Evolutionary conservation across 495 filamentous ascomycete species (phyloP).

Genomic region (Talaromyces wortmannii): DNA sequence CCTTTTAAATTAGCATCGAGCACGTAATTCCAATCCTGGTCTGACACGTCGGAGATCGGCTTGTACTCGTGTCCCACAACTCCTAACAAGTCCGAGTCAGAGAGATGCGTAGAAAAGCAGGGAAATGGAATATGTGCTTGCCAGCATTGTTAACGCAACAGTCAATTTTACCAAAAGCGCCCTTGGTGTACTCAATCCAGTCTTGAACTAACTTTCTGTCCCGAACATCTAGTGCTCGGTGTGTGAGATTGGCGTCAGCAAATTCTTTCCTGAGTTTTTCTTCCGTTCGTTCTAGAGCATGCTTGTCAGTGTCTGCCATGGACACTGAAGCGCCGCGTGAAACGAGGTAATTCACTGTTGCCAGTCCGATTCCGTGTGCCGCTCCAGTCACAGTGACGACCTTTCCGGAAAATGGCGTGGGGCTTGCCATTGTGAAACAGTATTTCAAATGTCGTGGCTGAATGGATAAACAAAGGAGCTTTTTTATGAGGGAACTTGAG

Average conservation of each 20-base stretch:
- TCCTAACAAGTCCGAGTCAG: no score
- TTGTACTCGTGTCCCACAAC: conserved; percentile 28
- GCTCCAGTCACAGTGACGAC: conserved; percentile 46
- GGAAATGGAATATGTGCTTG: no score
- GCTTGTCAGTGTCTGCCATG: conserved; percentile 40
- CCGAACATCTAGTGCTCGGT: no score
- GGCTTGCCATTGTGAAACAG: not conserved
- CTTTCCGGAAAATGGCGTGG: not conserved
- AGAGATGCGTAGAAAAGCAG: no score
- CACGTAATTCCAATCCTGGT: conserved; percentile 46
- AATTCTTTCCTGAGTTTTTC: conserved; percentile 9
- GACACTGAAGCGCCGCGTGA: conserved; percentile 41
- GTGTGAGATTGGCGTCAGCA: conserved; percentile 21
- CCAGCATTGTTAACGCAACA: conserved; percentile 51
- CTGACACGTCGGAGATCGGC: conserved; percentile 28
- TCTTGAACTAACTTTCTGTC: no score
- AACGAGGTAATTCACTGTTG: conserved; percentile 44
- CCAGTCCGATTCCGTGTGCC: conserved; percentile 49
- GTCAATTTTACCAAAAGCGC: conserved; percentile 30
- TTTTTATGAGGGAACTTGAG: no score
- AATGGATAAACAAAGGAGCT: no score
- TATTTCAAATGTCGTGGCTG: no score
- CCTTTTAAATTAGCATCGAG: conserved; percentile 51
- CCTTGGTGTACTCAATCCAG: no score
- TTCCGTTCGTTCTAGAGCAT: conserved; percentile 23